phyloP scores from a whole-genome alignment of 108 stramenopile species.

The Mayamaea pseudoterrestris region DNA sequence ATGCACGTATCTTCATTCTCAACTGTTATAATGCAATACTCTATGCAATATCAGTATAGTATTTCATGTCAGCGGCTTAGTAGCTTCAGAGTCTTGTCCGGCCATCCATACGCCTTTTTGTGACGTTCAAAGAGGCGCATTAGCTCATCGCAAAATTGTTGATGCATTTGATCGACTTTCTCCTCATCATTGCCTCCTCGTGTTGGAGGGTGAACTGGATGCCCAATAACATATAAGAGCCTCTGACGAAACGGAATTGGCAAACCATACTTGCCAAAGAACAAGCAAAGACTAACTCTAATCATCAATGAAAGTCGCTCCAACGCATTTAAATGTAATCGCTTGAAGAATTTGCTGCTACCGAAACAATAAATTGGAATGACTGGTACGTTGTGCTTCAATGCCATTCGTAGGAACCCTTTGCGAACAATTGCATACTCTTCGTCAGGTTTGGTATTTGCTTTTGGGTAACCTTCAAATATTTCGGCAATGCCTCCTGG shows the following conservation, averaged over 20 bases:
- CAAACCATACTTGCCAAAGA: conserved; percentile 50
- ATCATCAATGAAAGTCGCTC: conserved; percentile 66
- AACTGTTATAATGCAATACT: too few relatives aligned
- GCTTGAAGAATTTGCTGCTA: conserved; percentile 72
- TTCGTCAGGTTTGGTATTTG: conserved; percentile 48
- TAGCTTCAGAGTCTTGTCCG: conserved; percentile 51
- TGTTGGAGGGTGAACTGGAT: conserved; percentile 44
- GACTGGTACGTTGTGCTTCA: conserved; percentile 66
- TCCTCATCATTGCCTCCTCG: conserved; percentile 9
- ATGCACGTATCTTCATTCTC: too few relatives aligned
- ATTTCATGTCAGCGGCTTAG: conserved; percentile 6
- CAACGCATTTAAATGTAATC: conserved; percentile 63
- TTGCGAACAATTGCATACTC: conserved; percentile 78
- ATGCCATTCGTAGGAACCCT: conserved; percentile 79
- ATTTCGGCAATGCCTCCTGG: conserved; percentile 94
- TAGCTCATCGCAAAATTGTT: conserved; percentile 71
- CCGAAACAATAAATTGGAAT: conserved; percentile 87
- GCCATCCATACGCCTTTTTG: conserved; percentile 88
- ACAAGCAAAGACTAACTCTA: conserved; percentile 53
- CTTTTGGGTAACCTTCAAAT: conserved; percentile 80
- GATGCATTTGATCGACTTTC: conserved; percentile 66
- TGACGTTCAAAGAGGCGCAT: conserved; percentile 71
- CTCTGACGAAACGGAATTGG: conserved; percentile 74
- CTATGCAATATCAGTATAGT: too few relatives aligned
- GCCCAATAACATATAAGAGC: conserved; percentile 67